These are phyloP conservation scores for Fusarium sp. DNA, from an alignment of 2,329 filamentous ascomycete genomes.

Conservation along the genomic window DNA sequence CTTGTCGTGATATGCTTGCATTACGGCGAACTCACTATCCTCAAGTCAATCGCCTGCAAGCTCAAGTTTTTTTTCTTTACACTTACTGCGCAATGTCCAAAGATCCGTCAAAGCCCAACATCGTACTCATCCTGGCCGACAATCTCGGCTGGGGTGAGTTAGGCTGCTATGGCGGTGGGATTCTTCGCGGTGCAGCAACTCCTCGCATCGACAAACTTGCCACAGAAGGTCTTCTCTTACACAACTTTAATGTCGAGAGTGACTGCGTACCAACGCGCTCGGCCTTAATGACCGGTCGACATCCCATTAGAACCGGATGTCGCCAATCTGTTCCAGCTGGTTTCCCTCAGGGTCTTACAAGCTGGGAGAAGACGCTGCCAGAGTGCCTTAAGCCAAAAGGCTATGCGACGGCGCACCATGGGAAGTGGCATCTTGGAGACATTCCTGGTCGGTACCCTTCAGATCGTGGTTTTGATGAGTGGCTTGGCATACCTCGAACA, in stretches of 20 bases:
- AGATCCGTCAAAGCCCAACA: slow-evolving; percentile 47
- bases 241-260: slow-evolving; percentile 58
- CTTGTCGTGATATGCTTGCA: too few relatives aligned
- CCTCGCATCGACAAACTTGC: slow-evolving; percentile 54
- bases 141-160: slow-evolving; percentile 58
- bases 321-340: slow-evolving; percentile 54
- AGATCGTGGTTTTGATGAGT: slow-evolving; percentile 57
- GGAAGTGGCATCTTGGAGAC: slow-evolving; percentile 57
- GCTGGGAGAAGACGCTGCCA: slow-evolving; percentile 53
- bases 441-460: slow-evolving; percentile 54
- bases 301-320: slow-evolving; percentile 56
- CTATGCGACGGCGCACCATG: slow-evolving; percentile 54
- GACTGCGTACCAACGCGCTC: slow-evolving; percentile 56
- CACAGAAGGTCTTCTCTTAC: slow-evolving; percentile 52
- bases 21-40: neutral
- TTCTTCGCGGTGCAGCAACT: slow-evolving; percentile 53
- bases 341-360: slow-evolving; percentile 53
- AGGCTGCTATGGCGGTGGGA: slow-evolving; percentile 54
- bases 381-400: slow-evolving; percentile 50
- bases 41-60: neutral
- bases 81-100: slow-evolving; percentile 24
- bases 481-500: slow-evolving; percentile 56
- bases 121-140: slow-evolving; percentile 55
- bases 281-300: slow-evolving; percentile 55
- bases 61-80: neutral